Evolutionary conservation across 1,139 yeast genomes (phyloP), one percentile per base, ranked within the genome.

Genomic region (Protomyces lactucae-debilis): DNA sequence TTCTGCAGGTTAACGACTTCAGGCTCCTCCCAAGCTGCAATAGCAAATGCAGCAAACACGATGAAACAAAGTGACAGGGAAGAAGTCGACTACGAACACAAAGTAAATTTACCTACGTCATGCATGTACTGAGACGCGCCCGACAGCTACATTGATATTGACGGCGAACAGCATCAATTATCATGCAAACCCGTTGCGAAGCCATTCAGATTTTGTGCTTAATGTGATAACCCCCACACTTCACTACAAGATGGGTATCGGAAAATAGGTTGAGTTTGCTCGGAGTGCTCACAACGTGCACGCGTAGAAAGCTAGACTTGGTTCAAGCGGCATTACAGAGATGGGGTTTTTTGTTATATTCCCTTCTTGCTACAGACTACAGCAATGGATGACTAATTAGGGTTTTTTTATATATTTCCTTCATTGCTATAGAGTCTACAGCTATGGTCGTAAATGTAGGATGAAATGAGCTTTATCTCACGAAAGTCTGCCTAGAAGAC

Each of bases 241-340:
- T 18, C 92, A 92, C 0, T 84, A 79, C 69, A 83, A 81, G 56
- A 81, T 87, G 1, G 18, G 18, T 18, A 18, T 18, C 18, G 18
- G 85, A 73, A 2, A 93, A 87, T 70, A 73, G 88, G 60, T 77
- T 82, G 55, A 95, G 95, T 0, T 76, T 76, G 6, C 77, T 87
- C 48, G 23, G 23, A 21, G 23, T 21, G 23, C 23, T 21, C 23
- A 21, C 23, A 83, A 83, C 71, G 80, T 87, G 1, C 84, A 81
- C 73, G 52, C 63, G 18, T 59, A 43, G 46, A 43, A n/a, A 10
- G 4, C 18, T 43, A 43, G 46, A 21, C 23, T 2, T 21, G 23
- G 23, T 21, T 21, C 23, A 21, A 21, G 23, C 23, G 23, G 23
- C 3, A 21, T 21, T 21, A 21, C 23, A 21, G 23, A 21, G 0